Evolutionary conservation across 768 basidiomycete species (phyloP), one percentile per base, ranked within the genome.

Genomic region (Podaxis sp.): DNA sequence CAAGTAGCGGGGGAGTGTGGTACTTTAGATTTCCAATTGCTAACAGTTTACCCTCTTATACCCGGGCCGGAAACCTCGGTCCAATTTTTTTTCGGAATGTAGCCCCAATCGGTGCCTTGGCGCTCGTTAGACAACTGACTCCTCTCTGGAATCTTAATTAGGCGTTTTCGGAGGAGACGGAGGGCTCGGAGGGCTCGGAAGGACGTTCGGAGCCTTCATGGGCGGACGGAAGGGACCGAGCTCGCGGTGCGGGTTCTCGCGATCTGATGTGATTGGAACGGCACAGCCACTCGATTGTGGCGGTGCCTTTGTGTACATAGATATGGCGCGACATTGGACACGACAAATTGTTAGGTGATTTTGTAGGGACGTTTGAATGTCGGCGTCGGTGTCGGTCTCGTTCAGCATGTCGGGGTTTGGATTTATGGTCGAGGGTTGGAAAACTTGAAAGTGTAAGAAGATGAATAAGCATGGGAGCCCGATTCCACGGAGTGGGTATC

Each of bases 281-380:
- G 19, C 39, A 56, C 54, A 39, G 54, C 54, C 54, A 56, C 54
- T 22, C n/a, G 38, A 56, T 56, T 39, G 54, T 56, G 54, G 54
- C 54, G 8, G 54, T 56, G 54, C 38, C 9, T 49, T 4, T 24
- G 19, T 12, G 49, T 33, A 33, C 33, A 9, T 33, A 2, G 33
- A 33, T 9, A 9, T 33, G 6, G 6, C 28, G 7, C 28, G 7
- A 30, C 28, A 30, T 33, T 33, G 8, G 33, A 9, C 8, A 33
- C 33, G 9, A 33, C 33, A 33, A 9, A 33, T 33, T 33, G 33
- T 9, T 30, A 30, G 7, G 30, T 30, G 30, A 30, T 42, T 17
- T 42, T 17, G 40, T 42, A 15, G 40, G 7, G 12, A n/a, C 12
- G 15, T n/a, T 13, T 42, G 39, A 40, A 40, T 15, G 40, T 42